Evolutionary conservation across 2,329 filamentous ascomycete species (phyloP), one percentile per base, ranked within the genome.

Genomic region (Clarireedia hainanense): DNA sequence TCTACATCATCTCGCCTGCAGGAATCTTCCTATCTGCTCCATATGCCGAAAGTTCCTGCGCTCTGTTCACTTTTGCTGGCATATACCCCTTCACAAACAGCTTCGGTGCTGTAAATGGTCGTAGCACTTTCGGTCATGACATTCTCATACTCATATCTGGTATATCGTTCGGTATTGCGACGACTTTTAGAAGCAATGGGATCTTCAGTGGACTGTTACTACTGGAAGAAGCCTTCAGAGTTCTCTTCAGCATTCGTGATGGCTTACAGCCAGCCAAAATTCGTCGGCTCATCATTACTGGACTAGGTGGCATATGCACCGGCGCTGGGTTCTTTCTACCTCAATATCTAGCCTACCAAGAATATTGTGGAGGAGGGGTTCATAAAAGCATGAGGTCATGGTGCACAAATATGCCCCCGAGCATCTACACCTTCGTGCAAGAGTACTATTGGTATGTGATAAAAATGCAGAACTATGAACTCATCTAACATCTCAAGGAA

Each of bases 371-470:
- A 26, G 61, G 67, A 17, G 65, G 67, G 45, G 63, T 64, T 6
- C 66, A 66, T 17, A 57, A 27, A 17, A 23, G 15, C 6, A 34
- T 65, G 40, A 75, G 88, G 56, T 80, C 83, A 4, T 99, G 94
- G 94, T 99, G 94, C 69, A 68, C 71, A 20, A 77, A 75, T 17
- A 69, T 73, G n/a, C 60, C 91, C 12, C 94, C 94, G 4, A 95
- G 90, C 69, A 91, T 99, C 58, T 97, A 95, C 72, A 79, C 83
- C 0, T 97, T 88, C 76, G 92, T 97, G 2, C 94, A 99, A 69
- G 77, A 78, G 47, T 77, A 88, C 65, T 97, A 99, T 71, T 99
- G 94, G 91, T 95, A 78, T 70, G 83, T 57, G 10, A 15, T 20
- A 23, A 71, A 15, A 15, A 48, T 12, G 26, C 20, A 42, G 20